Conservation (phyloP, 2,329 filamentous ascomycete species). For the Alternaria sp. region DNA sequence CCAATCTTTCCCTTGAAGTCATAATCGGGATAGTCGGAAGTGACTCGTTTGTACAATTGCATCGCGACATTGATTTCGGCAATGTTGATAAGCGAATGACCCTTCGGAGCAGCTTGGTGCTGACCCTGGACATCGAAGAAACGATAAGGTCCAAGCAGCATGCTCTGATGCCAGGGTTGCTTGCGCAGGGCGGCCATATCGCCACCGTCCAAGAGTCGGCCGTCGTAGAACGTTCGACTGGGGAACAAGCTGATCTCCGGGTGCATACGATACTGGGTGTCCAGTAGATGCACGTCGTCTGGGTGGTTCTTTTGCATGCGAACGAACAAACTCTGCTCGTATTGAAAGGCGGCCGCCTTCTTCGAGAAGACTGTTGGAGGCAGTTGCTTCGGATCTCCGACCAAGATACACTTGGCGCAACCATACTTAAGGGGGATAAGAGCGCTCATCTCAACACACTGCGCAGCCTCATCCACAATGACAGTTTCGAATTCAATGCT, state of each 20-base stretch:
- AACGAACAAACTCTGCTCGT: slow-evolving; percentile 97
- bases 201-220: slow-evolving; percentile 80
- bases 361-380: slow-evolving; percentile 95
- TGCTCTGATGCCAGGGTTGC: slow-evolving; percentile 84
- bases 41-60: slow-evolving; percentile 81
- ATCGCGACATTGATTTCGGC: slow-evolving; percentile 87
- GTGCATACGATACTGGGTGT: slow-evolving; percentile 99
- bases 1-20: slow-evolving; percentile 86
- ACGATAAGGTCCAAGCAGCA: slow-evolving; percentile 86
- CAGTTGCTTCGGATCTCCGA: slow-evolving; percentile 96
- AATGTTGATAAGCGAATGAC: slow-evolving; percentile 88
- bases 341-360: slow-evolving; percentile 88
- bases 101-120: slow-evolving; percentile 79
- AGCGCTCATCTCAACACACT: slow-evolving; percentile 96
- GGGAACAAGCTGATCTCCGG: slow-evolving; percentile 94
- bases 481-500: slow-evolving; percentile 98
- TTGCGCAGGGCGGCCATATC: slow-evolving; percentile 79
- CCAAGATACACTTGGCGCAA: slow-evolving; percentile 93
- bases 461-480: slow-evolving; percentile 96
- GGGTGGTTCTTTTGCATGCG: slow-evolving; percentile 96
- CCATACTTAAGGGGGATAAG: slow-evolving; percentile 97
- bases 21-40: slow-evolving; percentile 69
- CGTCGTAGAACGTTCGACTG: slow-evolving; percentile 90
- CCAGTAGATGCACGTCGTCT: slow-evolving; percentile 88
- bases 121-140: slow-evolving; percentile 96